Evolutionary conservation across 192 early-diverging fungal genomes (phyloP), one percentile per base, ranked within the genome.

Genomic region (Rhizophagus prolifer): DNA sequence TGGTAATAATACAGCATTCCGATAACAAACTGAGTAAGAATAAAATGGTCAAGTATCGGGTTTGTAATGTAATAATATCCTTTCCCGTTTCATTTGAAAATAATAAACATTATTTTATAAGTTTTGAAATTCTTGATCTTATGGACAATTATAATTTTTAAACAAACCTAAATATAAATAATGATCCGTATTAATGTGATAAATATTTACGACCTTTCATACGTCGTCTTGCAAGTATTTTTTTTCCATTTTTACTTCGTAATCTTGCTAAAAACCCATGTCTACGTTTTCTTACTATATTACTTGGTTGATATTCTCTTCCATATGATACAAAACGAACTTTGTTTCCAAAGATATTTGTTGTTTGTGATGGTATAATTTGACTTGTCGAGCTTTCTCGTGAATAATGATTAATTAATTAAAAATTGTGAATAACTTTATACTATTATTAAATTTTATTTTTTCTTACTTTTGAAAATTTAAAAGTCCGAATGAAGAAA

Each of bases 291-390:
- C 96, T 91, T 67, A 94, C 93, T 14, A 95, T 77, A 68, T 93
- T 94, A 76, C 90, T 93, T 13, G 97, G 97, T 83, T 96, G 96
- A 83, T 96, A 99, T 72, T 94, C 94, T 76, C 92, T 90, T 65
- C 97, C 97, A 78, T 90, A 96, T 4, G 94, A 92, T 31, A 87
- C 87, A 80, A 89, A 94, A 59, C 96, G 94, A 60, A 87, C 85
- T 77, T 92, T 92, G 9, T 13, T 26, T 44, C 41, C 41, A 10
- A 46, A 69, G 23, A 69, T 47, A 46, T n/a, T 47, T 46, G 67
- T n/a, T n/a, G 64, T n/a, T 66, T 66, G 64, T 66, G 31, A 30
- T 34, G 31, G 64, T 36, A 34, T 34, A 66, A 30, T 34, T 66
- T 21, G 31, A 66, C 31, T 30, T 66, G 34, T 0, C 0, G 36